Evolutionary conservation across 2,329 filamentous ascomycete genomes (phyloP), one percentile per base, ranked within the genome.

Genomic region (Monosporascus cannonballus): DNA sequence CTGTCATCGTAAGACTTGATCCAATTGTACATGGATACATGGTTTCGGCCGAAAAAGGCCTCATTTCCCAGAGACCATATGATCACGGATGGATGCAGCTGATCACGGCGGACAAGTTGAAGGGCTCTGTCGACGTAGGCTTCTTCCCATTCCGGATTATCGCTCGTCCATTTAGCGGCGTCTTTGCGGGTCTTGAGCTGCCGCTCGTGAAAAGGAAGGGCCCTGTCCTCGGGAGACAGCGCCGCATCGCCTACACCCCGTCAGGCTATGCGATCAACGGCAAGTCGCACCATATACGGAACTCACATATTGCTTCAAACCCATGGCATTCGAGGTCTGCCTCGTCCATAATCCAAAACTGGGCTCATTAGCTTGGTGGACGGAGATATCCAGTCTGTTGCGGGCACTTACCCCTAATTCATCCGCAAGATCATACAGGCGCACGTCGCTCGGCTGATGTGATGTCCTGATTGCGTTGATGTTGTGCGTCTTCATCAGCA

Each of bases 1-100:
- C 74, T 79, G 3, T 73, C 69, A 59, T 86, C 83, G 36, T 76
- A 73, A 0, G 67, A 62, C 55, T 81, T 82, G 61, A 82, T 79
- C 67, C 75, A 83, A 4, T 79, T 67, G 54, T 83, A 83, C 84
- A 87, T 87, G 11, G 79, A 78, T 38, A 71, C 71, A 56, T 84
- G 80, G 57, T 87, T 87, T 6, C 73, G 70, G 0, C 85, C 85
- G 54, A 84, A 86, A 66, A 86, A 86, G 0, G 83, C 78, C 62
- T 87, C 84, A 55, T 87, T 87, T 0, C 85, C 85, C 0, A 87
- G 68, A 39, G 80, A 84, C 85, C 85, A 87, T 45, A 86, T 76
- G 38, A 87, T 78, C 15, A 87, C 73, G n/a, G 76, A 82, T 1
- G 84, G 72, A 54, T 86, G 81, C 50, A 86, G 80, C 64, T 85